Conservation (phyloP, 1,139 yeast genomes). For the Ogataea hybrid region DNA sequence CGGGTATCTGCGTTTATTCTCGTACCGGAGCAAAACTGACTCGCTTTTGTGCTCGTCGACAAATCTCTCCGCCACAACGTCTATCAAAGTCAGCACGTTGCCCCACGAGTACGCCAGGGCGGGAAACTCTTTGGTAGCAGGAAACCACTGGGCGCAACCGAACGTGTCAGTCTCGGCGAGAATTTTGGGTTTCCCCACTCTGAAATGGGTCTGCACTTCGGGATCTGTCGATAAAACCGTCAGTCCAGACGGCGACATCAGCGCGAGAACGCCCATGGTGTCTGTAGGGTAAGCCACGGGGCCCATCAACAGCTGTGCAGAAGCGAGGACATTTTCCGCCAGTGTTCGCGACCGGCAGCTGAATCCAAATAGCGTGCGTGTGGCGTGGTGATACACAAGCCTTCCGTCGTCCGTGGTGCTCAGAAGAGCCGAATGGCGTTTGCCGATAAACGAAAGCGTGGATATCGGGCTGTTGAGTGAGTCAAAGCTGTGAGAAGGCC, state of each 20-base stretch:
- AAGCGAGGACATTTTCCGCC: constrained; percentile 39
- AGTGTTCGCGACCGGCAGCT: constrained; percentile 50
- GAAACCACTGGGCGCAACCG: constrained; percentile 63
- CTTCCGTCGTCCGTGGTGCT: constrained; percentile 61
- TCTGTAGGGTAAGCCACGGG: constrained; percentile 23
- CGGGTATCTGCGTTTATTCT: constrained; percentile 46
- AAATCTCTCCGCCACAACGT: constrained; percentile 39
- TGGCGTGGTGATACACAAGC: constrained; percentile 58
- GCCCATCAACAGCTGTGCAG: constrained; percentile 25
- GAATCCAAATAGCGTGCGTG: constrained; percentile 51
- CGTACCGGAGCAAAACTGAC: constrained; percentile 37
- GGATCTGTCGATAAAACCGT: constrained; percentile 58
- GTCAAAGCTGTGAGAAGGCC: constrained; percentile 3
- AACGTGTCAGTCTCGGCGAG: constrained; percentile 36
- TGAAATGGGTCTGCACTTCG: constrained; percentile 51
- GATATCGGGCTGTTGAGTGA: constrained; percentile 35
- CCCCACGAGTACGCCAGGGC: constrained; percentile 69
- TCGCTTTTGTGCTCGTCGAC: constrained; percentile 41
- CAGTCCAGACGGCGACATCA: constrained; percentile 52
- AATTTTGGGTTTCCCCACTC: constrained; percentile 45
- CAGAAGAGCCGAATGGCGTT: constrained; percentile 55
- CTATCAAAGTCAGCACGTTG: constrained; percentile 54
- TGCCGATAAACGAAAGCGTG: constrained; percentile 53
- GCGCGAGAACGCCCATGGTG: constrained; percentile 54
- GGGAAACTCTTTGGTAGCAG: constrained; percentile 42